A percentile compares a stretch with the other conserved stretches of the same genome.
phyloP scores from a whole-genome alignment of 2,329 filamentous ascomycete species.

The Pseudogymnoascus sp. region DNA sequence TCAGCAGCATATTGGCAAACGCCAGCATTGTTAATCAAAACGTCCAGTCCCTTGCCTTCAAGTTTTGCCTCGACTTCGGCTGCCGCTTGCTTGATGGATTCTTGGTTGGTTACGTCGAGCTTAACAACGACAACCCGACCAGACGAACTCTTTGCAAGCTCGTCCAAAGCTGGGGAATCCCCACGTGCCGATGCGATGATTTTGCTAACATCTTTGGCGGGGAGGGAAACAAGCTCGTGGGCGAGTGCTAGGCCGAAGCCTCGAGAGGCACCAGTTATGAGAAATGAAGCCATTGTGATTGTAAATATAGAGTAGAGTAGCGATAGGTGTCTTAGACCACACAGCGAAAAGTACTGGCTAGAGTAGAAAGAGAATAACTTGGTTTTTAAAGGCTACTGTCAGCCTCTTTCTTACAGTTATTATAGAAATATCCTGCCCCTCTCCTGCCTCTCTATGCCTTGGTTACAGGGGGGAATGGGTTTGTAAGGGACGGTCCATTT shows the following conservation, averaged over 20 bases:
- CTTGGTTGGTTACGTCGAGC: constrained; percentile 32
- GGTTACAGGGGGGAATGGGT: not conserved
- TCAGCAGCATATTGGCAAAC: constrained; percentile 15
- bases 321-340: not conserved
- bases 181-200: constrained; percentile 37
- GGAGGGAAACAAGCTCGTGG: constrained; percentile 25
- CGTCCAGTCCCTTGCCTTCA: constrained; percentile 36
- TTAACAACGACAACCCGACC: constrained; percentile 32
- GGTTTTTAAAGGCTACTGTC: not conserved
- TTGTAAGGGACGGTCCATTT: not conserved
- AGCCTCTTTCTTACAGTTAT: not conserved
- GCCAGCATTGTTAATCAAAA: constrained; percentile 40
- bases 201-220: constrained; percentile 29
- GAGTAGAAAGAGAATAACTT: not conserved
- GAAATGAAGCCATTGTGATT: constrained; percentile 28
- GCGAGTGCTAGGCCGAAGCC: constrained; percentile 31
- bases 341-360: not conserved
- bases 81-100: constrained; percentile 31
- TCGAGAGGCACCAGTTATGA: constrained; percentile 32
- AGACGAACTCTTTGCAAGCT: constrained; percentile 29
- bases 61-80: constrained; percentile 29
- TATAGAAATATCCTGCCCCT: not conserved
- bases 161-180: constrained; percentile 29
- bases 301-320: not conserved
- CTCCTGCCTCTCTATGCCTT: not conserved